Percentiles rank a stretch among this genome's conserved stretches.
Conservation (phyloP, 1,139 yeast genomes). For the Taphrina flavorubra region DNA sequence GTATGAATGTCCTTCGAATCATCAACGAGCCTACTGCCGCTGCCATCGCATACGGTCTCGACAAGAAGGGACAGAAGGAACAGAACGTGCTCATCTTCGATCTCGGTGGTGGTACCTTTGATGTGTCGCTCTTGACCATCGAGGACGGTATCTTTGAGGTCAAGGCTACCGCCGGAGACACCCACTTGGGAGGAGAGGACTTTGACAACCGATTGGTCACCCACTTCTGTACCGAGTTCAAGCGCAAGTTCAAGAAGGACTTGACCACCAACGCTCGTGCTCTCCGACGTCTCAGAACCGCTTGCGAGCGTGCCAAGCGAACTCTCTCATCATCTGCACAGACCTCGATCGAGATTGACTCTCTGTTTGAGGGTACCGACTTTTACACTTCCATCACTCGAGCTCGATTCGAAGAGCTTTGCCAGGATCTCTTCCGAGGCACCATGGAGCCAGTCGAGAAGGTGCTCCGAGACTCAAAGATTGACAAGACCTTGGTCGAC, state of each 20-base stretch:
- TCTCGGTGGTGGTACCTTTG: conserved; percentile 99
- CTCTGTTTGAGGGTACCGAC: conserved; percentile 94
- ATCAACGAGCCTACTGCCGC: conserved; percentile 97
- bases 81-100: conserved; percentile 90
- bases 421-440: conserved; percentile 93
- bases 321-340: conserved; percentile 96
- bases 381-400: conserved; percentile 96
- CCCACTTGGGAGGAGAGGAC: conserved; percentile 99
- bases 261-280: conserved; percentile 93
- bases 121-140: conserved; percentile 93
- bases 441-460: conserved; percentile 97
- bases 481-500: conserved; percentile 84
- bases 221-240: conserved; percentile 93
- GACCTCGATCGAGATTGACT: conserved; percentile 96
- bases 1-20: conserved; percentile 90
- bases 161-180: conserved; percentile 99
- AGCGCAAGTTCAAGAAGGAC: conserved; percentile 94
- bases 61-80: conserved; percentile 87
- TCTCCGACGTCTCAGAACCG: conserved; percentile 97
- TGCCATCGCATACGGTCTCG: conserved; percentile 96
- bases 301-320: conserved; percentile 99
- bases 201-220: conserved; percentile 95
- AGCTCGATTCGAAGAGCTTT: conserved; percentile 98
- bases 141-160: conserved; percentile 99
- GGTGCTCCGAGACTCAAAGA: conserved; percentile 94